A percentile compares a stretch with the other conserved stretches of the same genome.
Evolutionary conservation across 192 early-diverging fungal species (phyloP).

Genomic region (Oehlia diaphana): DNA sequence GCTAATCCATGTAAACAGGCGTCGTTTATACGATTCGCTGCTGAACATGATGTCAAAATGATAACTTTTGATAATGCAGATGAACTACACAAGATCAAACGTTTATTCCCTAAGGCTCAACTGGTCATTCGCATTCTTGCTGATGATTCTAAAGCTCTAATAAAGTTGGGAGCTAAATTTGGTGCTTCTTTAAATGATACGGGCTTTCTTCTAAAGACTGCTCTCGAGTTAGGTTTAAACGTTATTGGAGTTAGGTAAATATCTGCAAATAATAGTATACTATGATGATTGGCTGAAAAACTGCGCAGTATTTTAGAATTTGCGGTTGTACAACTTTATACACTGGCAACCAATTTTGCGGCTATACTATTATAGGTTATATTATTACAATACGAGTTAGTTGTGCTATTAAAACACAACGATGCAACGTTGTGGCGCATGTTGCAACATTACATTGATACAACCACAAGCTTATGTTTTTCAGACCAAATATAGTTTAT

Average conservation of each 20-base stretch:
- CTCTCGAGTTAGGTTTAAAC: slow-evolving; percentile 76
- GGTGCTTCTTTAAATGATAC: slow-evolving; percentile 80
- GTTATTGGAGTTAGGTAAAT: slow-evolving; percentile 78
- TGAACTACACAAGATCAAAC: slow-evolving; percentile 92
- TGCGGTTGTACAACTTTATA: no score
- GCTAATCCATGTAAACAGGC: slow-evolving; percentile 99
- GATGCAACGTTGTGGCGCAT: no score
- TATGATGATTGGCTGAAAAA: no score
- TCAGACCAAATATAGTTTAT: no score
- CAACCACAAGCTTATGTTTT: no score
- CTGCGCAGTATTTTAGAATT: no score
- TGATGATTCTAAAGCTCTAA: slow-evolving; percentile 91
- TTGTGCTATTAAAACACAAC: no score
- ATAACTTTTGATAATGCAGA: slow-evolving; percentile 99
- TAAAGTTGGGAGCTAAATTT: slow-evolving; percentile 95
- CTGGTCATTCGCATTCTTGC: slow-evolving; percentile 90
- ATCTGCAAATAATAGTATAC: no score
- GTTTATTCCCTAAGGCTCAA: slow-evolving; percentile 76
- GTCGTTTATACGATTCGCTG: slow-evolving; percentile 89
- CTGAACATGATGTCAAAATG: slow-evolving; percentile 71
- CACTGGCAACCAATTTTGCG: no score
- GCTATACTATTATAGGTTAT: no score
- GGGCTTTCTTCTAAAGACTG: slow-evolving; percentile 67
- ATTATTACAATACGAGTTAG: no score
- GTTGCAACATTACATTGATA: no score